Base-by-base conservation (phyloP, 441 rosid species). In the Capsella rubella region DNA sequence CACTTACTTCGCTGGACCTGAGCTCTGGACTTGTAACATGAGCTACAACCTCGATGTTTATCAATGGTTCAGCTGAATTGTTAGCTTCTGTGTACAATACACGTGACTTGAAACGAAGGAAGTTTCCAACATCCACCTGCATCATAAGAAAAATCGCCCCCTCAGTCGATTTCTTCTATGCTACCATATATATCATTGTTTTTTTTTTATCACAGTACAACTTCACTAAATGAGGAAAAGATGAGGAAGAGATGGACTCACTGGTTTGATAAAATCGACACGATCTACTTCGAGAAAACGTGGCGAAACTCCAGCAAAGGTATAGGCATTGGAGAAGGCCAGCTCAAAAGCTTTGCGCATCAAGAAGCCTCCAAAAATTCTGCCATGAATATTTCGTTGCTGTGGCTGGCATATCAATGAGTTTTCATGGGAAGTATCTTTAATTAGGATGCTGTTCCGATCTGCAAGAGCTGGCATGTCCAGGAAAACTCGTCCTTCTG, bases 21-120 rank as follows among this genome's bases (percentile, higher is more conserved):
- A 84, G 82, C 87, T 92, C 99, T 25, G 97, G 97, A 75, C 90
- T 86, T 15, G 95, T 88, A 47, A 95, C 99, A 78, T 95, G 96
- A 50, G 99, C 99, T 31, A 89, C 87, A 65, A 90, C 99, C 89
- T 92, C 97, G 2, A 92, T 84, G 63, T 90, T 90, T 61, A 95
- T 92, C 52, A 90, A 71, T 25, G 95, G 99, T 67, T 84, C 82
- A 28, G 82, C 83, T 5, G 91, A 86, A 76, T 79, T 78, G 66
- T 69, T 88, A 3, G 79, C 86, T 81, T 92, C 92, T 12, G 97
- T 89, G 84, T 84, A 95, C 60, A 95, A 83, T 74, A 92, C 84
- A 5, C 97, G 89, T 4, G 97, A 92, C 35, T 85, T 90, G 67
- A 95, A 42, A 27, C 97, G 89, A 64, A 95, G 88, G 73, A 95